Conservation (phyloP, 306 rosid genomes). For the Begonia loranthoides region DNA sequence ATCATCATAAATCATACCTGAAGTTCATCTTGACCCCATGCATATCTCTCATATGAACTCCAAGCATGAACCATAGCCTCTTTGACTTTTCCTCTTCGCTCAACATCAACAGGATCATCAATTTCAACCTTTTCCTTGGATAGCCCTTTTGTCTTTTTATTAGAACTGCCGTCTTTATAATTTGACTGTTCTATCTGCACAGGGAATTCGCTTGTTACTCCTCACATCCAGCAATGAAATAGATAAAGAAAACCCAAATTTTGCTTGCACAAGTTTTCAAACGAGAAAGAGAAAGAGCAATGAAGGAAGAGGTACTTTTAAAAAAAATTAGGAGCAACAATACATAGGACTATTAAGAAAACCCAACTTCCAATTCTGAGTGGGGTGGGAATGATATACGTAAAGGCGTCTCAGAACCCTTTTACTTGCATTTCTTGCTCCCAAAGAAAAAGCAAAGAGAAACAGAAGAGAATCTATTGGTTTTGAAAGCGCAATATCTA, state of each 20-base stretch:
- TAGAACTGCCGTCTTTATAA: not conserved
- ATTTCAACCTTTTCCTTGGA: constrained; percentile 21
- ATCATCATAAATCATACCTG: constrained; percentile 37
- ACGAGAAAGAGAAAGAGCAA: too few relatives aligned
- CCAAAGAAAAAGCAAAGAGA: too few relatives aligned
- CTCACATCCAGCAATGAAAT: constrained; percentile 6
- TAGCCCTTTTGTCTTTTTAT: constrained; percentile 6
- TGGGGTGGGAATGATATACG: not conserved
- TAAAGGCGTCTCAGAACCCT: not conserved
- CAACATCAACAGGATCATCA: constrained; percentile 54
- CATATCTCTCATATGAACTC: constrained; percentile 87
- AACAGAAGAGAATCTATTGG: too few relatives aligned
- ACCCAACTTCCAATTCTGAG: too few relatives aligned
- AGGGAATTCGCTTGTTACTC: constrained; percentile 8
- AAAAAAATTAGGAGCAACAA: too few relatives aligned
- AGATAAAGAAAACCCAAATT: too few relatives aligned
- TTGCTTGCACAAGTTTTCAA: too few relatives aligned
- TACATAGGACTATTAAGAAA: too few relatives aligned
- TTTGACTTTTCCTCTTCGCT: constrained; percentile 78
- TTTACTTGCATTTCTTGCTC: too few relatives aligned
- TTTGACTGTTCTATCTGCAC: constrained; percentile 60
- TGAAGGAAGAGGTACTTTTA: too few relatives aligned
- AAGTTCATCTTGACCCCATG: constrained; percentile 99
- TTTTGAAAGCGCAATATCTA: too few relatives aligned
- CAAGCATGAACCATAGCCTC: constrained; percentile 98